A percentile compares a stretch with the other conserved stretches of the same genome.
Evolutionary conservation across 2,329 filamentous ascomycete genomes (phyloP).

Genomic region (Xylariales sp.): DNA sequence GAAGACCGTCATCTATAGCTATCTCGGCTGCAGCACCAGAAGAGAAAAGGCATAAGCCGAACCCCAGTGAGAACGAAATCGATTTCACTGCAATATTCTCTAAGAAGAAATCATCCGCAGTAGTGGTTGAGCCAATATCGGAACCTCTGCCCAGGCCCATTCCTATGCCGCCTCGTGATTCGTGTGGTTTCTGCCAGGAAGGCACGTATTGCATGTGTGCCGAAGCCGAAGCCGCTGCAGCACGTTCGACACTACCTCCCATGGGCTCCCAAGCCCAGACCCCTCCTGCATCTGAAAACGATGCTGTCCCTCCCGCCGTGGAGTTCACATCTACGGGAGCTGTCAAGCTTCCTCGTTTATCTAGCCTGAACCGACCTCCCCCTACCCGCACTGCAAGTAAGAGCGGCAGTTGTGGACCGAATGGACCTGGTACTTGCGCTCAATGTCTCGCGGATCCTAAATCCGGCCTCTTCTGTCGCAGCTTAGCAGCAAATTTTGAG

Average conservation of each 20-base stretch:
- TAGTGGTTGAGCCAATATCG: constrained; percentile 26
- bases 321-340: constrained; percentile 57
- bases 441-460: constrained; percentile 75
- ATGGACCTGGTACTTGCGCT: constrained; percentile 72
- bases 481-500: constrained; percentile 63
- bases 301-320: constrained; percentile 51
- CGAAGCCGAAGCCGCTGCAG: constrained; percentile 40
- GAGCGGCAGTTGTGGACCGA: constrained; percentile 50
- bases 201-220: constrained; percentile 80
- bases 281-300: constrained; percentile 57
- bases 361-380: constrained; percentile 26
- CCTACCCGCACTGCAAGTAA: constrained; percentile 17
- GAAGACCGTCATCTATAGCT: constrained; percentile 44
- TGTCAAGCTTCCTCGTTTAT: constrained; percentile 52
- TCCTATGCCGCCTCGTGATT: constrained; percentile 52
- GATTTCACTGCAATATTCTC: constrained; percentile 69
- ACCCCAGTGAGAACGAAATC: constrained; percentile 55
- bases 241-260: constrained; percentile 34
- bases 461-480: constrained; percentile 78
- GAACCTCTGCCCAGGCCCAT: constrained; percentile 25
- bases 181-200: constrained; percentile 78
- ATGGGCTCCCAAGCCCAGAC: constrained; percentile 48
- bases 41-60: constrained; percentile 53
- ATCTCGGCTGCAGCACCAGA: constrained; percentile 35
- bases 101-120: constrained; percentile 36